Evolutionary conservation across 805 yeast genomes (phyloP), one percentile per base, ranked within the genome.

Genomic region (Cyberlindnera mississippiensis): DNA sequence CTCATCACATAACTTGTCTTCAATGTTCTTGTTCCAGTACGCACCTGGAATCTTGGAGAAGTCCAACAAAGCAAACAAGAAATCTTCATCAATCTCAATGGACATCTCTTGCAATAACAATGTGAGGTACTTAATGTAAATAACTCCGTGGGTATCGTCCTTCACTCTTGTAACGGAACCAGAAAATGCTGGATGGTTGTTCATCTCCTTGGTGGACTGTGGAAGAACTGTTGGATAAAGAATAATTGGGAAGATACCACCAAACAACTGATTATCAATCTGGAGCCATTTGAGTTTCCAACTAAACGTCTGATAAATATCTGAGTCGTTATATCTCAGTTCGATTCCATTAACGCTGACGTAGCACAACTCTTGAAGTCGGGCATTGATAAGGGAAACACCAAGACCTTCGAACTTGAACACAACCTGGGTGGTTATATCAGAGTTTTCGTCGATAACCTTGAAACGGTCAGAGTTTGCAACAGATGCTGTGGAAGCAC

Each of bases 271-370:
- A 56, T 93, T 91, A 60, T 93, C 99, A 36, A 91, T 72, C 62
- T 93, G 99, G 26, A 93, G 68, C 99, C 99, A 95, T 57, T 91
- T 90, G 53, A 90, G 63, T 57, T 88, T 89, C 65, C 82, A 66
- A 48, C 90, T 79, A 33, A 86, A 53, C 14, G 86, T 86, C 59
- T 89, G 95, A 52, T 85, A 87, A 16, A 87, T 63, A 27, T 87
- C 93, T 0, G 96, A 84, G 48, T 87, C 91, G 54, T 82, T 85
- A 61, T 83, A 88, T 34, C 84, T 71, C 15, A 90, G 45, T 56
- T 89, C 96, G 41, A 89, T 58, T 1, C 97, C 97, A 40, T 87
- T 71, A 19, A 86, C 66, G 0, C 90, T 85, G n/a, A 84, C 66
- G 55, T 93, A 93, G 50, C 93, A 78, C 28, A 93, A 67, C 60